Percentiles rank a stretch among this genome's conserved stretches.
Evolutionary conservation across 805 yeast species (phyloP).

Genomic region (Sugiyamaella smithiae): DNA sequence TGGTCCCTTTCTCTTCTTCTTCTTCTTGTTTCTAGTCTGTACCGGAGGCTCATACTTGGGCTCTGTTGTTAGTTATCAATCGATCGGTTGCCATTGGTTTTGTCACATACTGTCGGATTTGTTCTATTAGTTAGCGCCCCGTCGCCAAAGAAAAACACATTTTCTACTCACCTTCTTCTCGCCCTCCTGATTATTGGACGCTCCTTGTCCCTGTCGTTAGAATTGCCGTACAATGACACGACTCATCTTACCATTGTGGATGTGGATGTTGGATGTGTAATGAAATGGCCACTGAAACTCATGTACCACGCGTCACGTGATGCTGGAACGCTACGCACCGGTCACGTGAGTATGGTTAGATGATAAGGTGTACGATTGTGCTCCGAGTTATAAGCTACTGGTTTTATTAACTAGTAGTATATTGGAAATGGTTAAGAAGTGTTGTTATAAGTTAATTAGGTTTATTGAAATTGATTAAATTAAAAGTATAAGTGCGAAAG

Average conservation of each 20-base stretch:
- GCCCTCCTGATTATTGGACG: constrained; percentile 31
- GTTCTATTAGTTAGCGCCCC: constrained; percentile 17
- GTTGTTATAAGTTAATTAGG: neutral
- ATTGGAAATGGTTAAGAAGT: too few relatives aligned
- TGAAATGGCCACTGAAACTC: constrained; percentile 1
- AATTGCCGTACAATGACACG: neutral
- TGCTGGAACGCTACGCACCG: neutral
- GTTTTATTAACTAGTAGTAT: too few relatives aligned
- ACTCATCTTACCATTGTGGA: neutral
- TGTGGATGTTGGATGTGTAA: constrained; percentile 1
- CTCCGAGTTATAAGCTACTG: too few relatives aligned
- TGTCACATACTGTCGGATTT: constrained; percentile 32
- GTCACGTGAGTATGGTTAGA: too few relatives aligned
- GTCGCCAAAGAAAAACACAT: constrained; percentile 12
- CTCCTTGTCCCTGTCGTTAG: constrained; percentile 33
- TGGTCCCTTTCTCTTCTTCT: constrained; percentile 80
- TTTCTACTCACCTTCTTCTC: constrained; percentile 32
- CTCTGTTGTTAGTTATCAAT: constrained; percentile 44
- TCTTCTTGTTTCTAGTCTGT: constrained; percentile 89
- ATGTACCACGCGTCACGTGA: constrained; percentile 1
- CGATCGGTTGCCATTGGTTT: neutral
- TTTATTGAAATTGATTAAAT: constrained; percentile 2
- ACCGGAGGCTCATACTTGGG: constrained; percentile 99
- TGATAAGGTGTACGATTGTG: too few relatives aligned
- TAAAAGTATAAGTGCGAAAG: too few relatives aligned